A percentile compares a stretch with the other conserved stretches of the same genome.
These are phyloP conservation scores for Clarireedia monteithiana DNA, from an alignment of 2,329 filamentous ascomycete genomes.

Conservation along the genomic window DNA sequence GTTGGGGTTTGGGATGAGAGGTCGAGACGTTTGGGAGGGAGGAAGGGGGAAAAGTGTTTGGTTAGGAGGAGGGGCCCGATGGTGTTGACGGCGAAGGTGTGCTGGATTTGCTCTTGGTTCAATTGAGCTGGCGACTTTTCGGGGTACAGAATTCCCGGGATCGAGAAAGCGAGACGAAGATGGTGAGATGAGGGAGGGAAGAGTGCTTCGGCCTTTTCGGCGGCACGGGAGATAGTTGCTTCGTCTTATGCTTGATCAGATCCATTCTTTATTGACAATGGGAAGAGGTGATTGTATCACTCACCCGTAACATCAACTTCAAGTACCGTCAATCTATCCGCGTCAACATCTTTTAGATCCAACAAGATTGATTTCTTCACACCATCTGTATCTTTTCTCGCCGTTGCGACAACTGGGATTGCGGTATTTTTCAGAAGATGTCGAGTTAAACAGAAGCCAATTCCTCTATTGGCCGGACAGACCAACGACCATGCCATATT, in stretches of 20 bases:
- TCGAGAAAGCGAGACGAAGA: slow-evolving; percentile 59
- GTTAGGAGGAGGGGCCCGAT: slow-evolving; percentile 68
- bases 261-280: neutral
- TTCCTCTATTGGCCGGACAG: slow-evolving; percentile 53
- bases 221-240: slow-evolving; percentile 49
- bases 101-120: slow-evolving; percentile 49
- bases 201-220: slow-evolving; percentile 39
- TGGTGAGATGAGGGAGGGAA: slow-evolving; percentile 47
- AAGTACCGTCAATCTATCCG: slow-evolving; percentile 42
- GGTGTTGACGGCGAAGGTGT: slow-evolving; percentile 66
- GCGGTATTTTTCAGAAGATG: slow-evolving; percentile 48
- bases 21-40: slow-evolving; percentile 50
- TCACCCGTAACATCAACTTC: slow-evolving; percentile 50
- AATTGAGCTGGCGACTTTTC: slow-evolving; percentile 66
- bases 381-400: slow-evolving; percentile 43
- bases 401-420: slow-evolving; percentile 53
- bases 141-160: slow-evolving; percentile 65
- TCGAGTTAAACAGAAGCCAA: slow-evolving; percentile 53
- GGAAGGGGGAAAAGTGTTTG: slow-evolving; percentile 64
- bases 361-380: slow-evolving; percentile 42
- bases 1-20: slow-evolving; percentile 17
- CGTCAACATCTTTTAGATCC: slow-evolving; percentile 36
- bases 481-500: slow-evolving; percentile 34
- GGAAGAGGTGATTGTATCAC: neutral
- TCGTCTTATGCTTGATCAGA: slow-evolving; percentile 41